Evolutionary conservation across 352 stramenopile species (phyloP).

Genomic region (Phytophthora vignae): DNA sequence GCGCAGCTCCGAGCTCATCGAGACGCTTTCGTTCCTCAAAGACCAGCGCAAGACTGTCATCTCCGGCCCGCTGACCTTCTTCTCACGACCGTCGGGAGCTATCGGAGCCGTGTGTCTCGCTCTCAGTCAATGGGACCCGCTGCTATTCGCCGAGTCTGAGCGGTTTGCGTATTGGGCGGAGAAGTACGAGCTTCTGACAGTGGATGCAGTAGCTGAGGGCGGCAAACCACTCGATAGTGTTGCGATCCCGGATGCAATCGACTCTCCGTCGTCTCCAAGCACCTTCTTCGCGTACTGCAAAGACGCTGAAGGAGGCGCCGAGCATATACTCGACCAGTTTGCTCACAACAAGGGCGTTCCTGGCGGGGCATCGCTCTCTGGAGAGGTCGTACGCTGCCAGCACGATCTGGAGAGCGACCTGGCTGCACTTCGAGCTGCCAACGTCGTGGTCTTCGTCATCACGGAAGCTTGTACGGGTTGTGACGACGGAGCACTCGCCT

Average conservation of each 20-base stretch:
- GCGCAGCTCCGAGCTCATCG: conserved; percentile 39
- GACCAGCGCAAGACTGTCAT: conserved; percentile 50
- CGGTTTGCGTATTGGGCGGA: conserved; percentile 25
- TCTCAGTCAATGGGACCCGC: conserved; percentile 48
- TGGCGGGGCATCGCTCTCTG: conserved; percentile 14
- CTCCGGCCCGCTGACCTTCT: conserved; percentile 48
- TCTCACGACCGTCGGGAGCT: conserved; percentile 50
- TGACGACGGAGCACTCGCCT: conserved; percentile 16
- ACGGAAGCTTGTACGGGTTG: conserved; percentile 32
- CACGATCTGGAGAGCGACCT: conserved; percentile 35
- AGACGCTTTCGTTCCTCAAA: conserved; percentile 63
- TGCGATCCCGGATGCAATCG: not conserved
- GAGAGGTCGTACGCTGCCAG: conserved; percentile 20
- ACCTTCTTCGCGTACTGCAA: conserved; percentile 33
- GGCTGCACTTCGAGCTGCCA: conserved; percentile 22
- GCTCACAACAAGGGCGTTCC: conserved; percentile 15
- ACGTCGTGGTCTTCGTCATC: conserved; percentile 51
- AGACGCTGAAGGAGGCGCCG: conserved; percentile 8
- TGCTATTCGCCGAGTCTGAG: conserved; percentile 36
- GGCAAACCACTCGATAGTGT: not conserved
- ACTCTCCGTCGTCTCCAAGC: conserved; percentile 5
- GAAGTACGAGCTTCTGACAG: conserved; percentile 30
- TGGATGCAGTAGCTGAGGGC: not conserved
- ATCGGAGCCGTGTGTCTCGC: conserved; percentile 57
- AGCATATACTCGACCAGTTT: conserved; percentile 15